phyloP scores from a whole-genome alignment of 805 yeast species.

The Hanseniaspora lachancei region DNA sequence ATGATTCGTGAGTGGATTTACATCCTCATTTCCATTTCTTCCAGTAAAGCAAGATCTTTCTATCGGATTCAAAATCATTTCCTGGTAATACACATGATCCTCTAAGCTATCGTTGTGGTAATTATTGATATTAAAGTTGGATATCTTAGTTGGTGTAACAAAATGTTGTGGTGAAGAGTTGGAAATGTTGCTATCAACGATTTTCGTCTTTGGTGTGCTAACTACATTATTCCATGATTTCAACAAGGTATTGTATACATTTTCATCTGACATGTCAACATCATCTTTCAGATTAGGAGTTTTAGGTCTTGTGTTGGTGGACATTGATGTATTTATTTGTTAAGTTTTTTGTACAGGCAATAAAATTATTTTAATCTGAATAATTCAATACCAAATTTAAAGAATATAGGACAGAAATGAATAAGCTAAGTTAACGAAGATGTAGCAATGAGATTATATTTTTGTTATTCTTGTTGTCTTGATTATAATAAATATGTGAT shows the following conservation, averaged over 20 bases:
- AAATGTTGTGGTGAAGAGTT: not conserved
- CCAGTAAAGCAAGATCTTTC: not conserved
- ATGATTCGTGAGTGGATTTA: not conserved
- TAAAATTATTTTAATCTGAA: too few relatives aligned
- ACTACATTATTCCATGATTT: constrained; percentile 1
- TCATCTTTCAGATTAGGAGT: not conserved
- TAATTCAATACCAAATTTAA: too few relatives aligned
- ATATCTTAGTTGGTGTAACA: constrained; percentile 6
- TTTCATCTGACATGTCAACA: not conserved
- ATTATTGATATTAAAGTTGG: not conserved
- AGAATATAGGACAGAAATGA: too few relatives aligned
- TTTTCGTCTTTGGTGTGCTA: not conserved
- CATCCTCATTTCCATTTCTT: not conserved
- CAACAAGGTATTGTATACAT: not conserved
- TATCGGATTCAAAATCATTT: not conserved
- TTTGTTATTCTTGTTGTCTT: too few relatives aligned
- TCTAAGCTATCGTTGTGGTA: not conserved
- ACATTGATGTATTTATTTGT: not conserved
- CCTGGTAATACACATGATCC: not conserved
- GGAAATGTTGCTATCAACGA: not conserved
- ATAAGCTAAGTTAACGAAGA: too few relatives aligned
- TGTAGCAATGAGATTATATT: too few relatives aligned
- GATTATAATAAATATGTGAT: too few relatives aligned
- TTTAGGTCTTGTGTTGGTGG: not conserved
- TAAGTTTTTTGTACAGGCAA: too few relatives aligned